Percentiles rank a stretch among this genome's conserved stretches.
Conservation (phyloP, 805 yeast genomes). For the Phaffomyces antillensis region DNA sequence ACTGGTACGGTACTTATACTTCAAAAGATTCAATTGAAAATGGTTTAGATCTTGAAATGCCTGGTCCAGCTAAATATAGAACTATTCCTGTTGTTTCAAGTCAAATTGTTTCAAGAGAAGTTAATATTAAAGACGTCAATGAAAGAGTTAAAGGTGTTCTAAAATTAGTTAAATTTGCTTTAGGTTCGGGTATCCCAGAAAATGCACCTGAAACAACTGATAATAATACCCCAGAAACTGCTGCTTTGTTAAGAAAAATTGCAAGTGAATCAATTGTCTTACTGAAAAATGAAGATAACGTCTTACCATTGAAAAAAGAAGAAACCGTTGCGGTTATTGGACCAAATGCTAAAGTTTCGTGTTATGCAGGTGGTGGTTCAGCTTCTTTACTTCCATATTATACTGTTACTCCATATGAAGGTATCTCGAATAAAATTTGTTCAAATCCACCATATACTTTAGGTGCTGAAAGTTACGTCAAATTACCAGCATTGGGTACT, state of each 20-base stretch:
- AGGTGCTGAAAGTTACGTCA: constrained; percentile 31
- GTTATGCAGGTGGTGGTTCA: constrained; percentile 58
- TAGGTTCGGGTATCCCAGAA: constrained; percentile 30
- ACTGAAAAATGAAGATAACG: constrained; percentile 42
- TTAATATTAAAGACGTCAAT: constrained; percentile 34
- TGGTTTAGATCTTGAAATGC: constrained; percentile 63
- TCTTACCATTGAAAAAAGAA: constrained; percentile 40
- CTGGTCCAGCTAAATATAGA: constrained; percentile 51
- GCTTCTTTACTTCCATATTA: constrained; percentile 45
- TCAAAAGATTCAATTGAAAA: constrained; percentile 39
- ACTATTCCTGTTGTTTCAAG: constrained; percentile 31
- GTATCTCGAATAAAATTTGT: constrained; percentile 28
- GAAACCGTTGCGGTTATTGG: constrained; percentile 48
- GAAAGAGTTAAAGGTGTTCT: constrained; percentile 44
- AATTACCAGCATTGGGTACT: constrained; percentile 29
- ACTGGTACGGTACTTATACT: constrained; percentile 57
- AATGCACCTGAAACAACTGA: constrained; percentile 19
- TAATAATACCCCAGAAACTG: constrained; percentile 42
- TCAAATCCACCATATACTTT: constrained; percentile 23
- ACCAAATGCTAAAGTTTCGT: constrained; percentile 45
- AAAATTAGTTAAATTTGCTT: constrained; percentile 38
- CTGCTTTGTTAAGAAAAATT: constrained; percentile 33
- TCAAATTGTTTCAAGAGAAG: constrained; percentile 35
- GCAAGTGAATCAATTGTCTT: constrained; percentile 50
- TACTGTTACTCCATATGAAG: constrained; percentile 41